These are phyloP conservation scores for Naganishia sp. DNA, from an alignment of 1,284 basidiomycete genomes.

Conservation along the genomic window DNA sequence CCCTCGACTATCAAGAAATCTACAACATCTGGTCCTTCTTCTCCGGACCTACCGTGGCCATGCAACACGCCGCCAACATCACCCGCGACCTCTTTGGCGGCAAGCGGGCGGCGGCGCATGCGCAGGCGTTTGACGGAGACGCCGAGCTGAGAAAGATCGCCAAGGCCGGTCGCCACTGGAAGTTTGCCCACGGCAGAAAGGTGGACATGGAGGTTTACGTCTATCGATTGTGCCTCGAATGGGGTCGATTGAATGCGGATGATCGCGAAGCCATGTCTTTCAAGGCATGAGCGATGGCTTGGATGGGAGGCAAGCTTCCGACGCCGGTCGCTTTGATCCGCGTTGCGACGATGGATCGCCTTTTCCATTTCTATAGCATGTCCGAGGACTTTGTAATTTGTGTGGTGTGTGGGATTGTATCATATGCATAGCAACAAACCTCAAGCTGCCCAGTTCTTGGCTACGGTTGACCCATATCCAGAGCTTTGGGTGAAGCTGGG, in stretches of 20 bases:
- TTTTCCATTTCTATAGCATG: slow-evolving; percentile 1
- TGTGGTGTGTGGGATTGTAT: slow-evolving; percentile 9
- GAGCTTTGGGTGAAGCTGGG: background rate
- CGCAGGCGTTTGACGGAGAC: slow-evolving; percentile 65
- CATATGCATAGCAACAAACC: background rate
- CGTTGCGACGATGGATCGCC: background rate
- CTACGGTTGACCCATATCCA: background rate
- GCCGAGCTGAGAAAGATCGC: slow-evolving; percentile 75
- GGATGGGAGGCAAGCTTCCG: background rate
- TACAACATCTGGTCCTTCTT: slow-evolving; percentile 91
- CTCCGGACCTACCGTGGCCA: slow-evolving; percentile 70
- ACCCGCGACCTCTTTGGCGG: slow-evolving; percentile 44
- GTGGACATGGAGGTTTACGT: slow-evolving; percentile 74
- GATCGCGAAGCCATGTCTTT: slow-evolving; percentile 70
- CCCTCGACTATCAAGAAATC: slow-evolving; percentile 79
- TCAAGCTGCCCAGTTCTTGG: background rate
- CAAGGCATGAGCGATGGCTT: slow-evolving; percentile 34
- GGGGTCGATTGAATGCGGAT: slow-evolving; percentile 78
- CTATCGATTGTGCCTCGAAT: slow-evolving; percentile 72
- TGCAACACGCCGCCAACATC: slow-evolving; percentile 60
- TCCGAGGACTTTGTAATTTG: background rate
- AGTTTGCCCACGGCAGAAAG: slow-evolving; percentile 72
- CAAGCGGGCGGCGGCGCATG: slow-evolving; percentile 50
- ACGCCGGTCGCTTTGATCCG: background rate
- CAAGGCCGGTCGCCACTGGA: slow-evolving; percentile 84